These are phyloP conservation scores for Periconia sp. DNA, from an alignment of 2,329 filamentous ascomycete genomes.

Conservation along the genomic window DNA sequence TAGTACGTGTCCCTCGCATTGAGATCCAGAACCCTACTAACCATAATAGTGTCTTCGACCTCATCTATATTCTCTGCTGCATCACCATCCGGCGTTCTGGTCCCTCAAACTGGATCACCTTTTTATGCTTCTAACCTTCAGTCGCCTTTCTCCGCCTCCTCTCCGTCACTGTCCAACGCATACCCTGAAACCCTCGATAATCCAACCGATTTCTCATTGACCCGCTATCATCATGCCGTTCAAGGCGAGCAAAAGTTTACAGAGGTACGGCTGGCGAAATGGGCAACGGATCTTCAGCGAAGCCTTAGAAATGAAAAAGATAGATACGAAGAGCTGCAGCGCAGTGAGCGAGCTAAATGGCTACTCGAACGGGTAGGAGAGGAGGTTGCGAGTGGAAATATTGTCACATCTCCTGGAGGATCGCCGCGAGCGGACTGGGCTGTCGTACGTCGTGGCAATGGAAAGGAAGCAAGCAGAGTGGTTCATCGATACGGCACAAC, in stretches of 20 bases:
- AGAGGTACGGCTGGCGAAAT: constrained; percentile 77
- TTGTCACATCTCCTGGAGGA: constrained; percentile 30
- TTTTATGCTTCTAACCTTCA: constrained; percentile 43
- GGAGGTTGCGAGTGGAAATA: constrained; percentile 57
- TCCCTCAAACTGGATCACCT: constrained; percentile 40
- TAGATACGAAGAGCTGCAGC: constrained; percentile 66
- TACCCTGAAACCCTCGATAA: constrained; percentile 29
- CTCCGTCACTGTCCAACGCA: constrained; percentile 36
- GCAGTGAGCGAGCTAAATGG: constrained; percentile 71
- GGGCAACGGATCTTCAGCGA: constrained; percentile 81
- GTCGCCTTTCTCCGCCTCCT: constrained; percentile 43
- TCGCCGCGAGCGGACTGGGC: constrained; percentile 42
- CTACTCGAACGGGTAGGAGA: constrained; percentile 71
- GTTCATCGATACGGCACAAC: constrained; percentile 26
- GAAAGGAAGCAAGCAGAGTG: constrained; percentile 33
- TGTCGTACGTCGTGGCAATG: constrained; percentile 33
- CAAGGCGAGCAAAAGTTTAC: constrained; percentile 66
- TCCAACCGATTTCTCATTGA: constrained; percentile 43
- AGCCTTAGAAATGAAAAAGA: constrained; percentile 76
- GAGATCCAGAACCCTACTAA: background rate
- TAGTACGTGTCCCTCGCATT: constrained; percentile 17
- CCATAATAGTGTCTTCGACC: constrained; percentile 37
- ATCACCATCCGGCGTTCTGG: constrained; percentile 47
- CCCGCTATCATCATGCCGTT: constrained; percentile 58
- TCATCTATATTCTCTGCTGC: constrained; percentile 43